Evolutionary conservation across 331 rosid genomes (phyloP), one percentile per base, ranked within the genome.

Genomic region (Spiraea crenata): DNA sequence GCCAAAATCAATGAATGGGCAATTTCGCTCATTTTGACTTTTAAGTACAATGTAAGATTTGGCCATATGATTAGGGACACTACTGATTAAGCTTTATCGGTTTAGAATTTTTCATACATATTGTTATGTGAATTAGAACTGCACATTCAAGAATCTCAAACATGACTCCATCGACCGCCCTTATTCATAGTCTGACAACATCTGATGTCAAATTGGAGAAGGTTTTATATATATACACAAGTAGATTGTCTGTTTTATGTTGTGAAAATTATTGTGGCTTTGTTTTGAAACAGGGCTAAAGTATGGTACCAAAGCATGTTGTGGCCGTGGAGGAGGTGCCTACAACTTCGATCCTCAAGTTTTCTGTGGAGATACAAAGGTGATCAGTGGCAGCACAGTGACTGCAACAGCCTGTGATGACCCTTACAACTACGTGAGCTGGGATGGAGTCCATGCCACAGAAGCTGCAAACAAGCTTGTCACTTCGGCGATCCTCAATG

Each of bases 401-500:
- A 80, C 84, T 66, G 88, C 96, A 79, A 75, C 77, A 70, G 96
- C 96, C 49, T 84, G 92, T 55, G 41, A 31, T 59, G 99, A 91
- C 15, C 99, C 97, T 2, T 56, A 75, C 60, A 89, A 89, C 80
- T 91, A 90, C 51, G 96, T 85, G 42, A 90, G 98, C 74, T 93
- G 96, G 95, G 97, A 93, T 84, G 98, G 95, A 41, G 74, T 93
- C 16, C 98, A 93, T 69, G 75, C 96, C 71, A 84, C 96, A 55
- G 98, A 93, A 80, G 92, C 92, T 75, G 97, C 91, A 60, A 93
- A 90, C 79, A 90, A 90, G 86, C 85, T 87, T 71, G 40, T 73
- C 7, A 79, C 97, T 7, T 60, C 11, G 60, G 95, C 92, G 37
- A 87, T 89, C 70, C 85, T 92, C 42, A 90, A 74, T 67, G 92